Conservation (phyloP, 1,139 yeast genomes). For the Yamadazyma trypodendri region DNA sequence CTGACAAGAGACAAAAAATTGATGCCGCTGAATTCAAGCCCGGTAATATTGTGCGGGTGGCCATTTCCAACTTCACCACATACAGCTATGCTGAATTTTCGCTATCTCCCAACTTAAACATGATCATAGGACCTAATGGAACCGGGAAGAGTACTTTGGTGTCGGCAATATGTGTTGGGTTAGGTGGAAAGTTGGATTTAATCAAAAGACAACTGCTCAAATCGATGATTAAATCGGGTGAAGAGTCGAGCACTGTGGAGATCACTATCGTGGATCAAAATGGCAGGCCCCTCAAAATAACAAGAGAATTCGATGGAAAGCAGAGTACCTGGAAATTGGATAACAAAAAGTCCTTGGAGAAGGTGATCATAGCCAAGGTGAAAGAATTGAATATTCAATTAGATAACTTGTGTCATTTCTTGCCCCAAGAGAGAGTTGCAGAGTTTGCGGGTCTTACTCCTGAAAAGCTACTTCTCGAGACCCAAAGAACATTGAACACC, state of each 20-base stretch:
- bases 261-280: conserved; percentile 56
- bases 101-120: conserved; percentile 80
- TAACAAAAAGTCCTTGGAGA: conserved; percentile 40
- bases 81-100: conserved; percentile 74
- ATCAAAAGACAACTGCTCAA: conserved; percentile 76
- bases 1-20: conserved; percentile 4
- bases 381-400: conserved; percentile 69
- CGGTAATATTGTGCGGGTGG: conserved; percentile 71
- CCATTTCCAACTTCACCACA: conserved; percentile 76
- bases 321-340: conserved; percentile 65
- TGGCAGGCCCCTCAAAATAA: conserved; percentile 32
- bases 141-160: conserved; percentile 94
- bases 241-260: conserved; percentile 54
- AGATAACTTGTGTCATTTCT: conserved; percentile 88
- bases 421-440: conserved; percentile 94
- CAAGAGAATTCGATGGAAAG: conserved; percentile 36
- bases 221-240: conserved; percentile 79
- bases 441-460: conserved; percentile 85
- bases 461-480: conserved; percentile 69
- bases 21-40: conserved; percentile 30
- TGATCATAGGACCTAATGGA: conserved; percentile 97
- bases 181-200: conserved; percentile 76
- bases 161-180: conserved; percentile 88
- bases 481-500: conserved; percentile 78
- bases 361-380: conserved; percentile 46